Percentiles rank a stretch among this genome's conserved stretches.
These are phyloP conservation scores for Lagerstroemia speciosa DNA, from an alignment of 345 rosid species.

Conservation along the genomic window DNA sequence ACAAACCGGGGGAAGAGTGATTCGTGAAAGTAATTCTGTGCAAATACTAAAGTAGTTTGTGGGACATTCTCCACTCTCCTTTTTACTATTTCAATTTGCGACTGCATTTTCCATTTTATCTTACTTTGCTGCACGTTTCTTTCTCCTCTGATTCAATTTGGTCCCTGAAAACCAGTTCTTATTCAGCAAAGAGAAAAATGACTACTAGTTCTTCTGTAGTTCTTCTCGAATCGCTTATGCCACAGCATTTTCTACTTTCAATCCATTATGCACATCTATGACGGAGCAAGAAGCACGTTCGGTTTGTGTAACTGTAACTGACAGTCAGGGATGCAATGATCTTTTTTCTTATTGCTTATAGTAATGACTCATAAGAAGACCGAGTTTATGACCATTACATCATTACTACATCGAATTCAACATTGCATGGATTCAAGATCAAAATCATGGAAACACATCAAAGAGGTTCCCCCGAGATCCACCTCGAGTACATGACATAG, in stretches of 20 bases:
- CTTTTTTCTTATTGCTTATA: neutral
- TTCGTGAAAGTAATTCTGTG: too few species aligned
- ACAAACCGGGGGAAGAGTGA: neutral
- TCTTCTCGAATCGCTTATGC: neutral
- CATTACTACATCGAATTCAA: neutral
- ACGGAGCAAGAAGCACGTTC: neutral
- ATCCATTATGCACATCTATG: neutral
- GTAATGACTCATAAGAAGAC: neutral
- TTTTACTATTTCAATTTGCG: neutral
- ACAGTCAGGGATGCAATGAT: neutral
- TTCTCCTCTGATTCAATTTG: neutral
- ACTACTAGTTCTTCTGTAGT: too few species aligned
- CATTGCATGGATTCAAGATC: neutral
- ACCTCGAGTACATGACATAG: conserved; percentile 20
- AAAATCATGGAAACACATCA: neutral
- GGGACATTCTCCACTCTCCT: neutral
- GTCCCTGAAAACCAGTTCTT: too few species aligned
- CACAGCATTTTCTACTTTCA: too few species aligned
- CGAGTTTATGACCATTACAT: neutral
- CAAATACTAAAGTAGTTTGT: too few species aligned
- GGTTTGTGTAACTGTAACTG: neutral
- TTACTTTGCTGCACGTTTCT: neutral
- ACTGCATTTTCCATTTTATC: neutral
- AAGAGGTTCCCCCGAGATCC: conserved; percentile 15
- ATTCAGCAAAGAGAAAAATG: too few species aligned